phyloP scores from a whole-genome alignment of 805 yeast species.

The Kuraishia molischiana region DNA sequence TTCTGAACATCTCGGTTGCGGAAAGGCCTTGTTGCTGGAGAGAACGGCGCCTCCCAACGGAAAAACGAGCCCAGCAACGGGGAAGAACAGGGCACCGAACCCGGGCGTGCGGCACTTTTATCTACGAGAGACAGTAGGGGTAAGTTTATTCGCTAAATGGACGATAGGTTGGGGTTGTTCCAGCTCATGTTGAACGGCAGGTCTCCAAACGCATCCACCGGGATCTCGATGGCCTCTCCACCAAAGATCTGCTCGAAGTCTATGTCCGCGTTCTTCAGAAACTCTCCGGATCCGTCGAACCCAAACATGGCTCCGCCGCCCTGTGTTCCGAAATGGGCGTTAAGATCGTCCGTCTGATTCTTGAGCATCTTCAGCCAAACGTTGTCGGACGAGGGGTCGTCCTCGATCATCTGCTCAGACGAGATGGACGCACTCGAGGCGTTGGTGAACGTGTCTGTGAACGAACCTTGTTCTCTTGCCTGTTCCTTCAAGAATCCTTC shows the following conservation, averaged over 20 bases:
- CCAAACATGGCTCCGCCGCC: not conserved
- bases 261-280: conserved; percentile 7
- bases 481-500: not conserved
- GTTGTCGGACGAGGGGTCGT: conserved; percentile 22
- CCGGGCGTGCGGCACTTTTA: too few species aligned
- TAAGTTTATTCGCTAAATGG: too few species aligned
- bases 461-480: not conserved
- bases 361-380: conserved; percentile 24
- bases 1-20: not conserved
- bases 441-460: not conserved
- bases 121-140: too few species aligned
- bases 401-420: not conserved
- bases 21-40: not conserved
- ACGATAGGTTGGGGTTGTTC: not conserved
- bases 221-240: not conserved
- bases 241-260: conserved; percentile 3
- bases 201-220: conserved; percentile 2
- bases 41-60: too few species aligned
- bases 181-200: conserved; percentile 2
- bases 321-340: not conserved
- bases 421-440: not conserved
- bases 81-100: too few species aligned
- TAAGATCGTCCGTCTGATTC: not conserved
- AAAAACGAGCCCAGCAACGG: too few species aligned
- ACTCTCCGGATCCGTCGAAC: not conserved